Evolutionary conservation across 225 moss, liverwort and hornwort species (phyloP).

Genomic region (Climacium dendroides): DNA sequence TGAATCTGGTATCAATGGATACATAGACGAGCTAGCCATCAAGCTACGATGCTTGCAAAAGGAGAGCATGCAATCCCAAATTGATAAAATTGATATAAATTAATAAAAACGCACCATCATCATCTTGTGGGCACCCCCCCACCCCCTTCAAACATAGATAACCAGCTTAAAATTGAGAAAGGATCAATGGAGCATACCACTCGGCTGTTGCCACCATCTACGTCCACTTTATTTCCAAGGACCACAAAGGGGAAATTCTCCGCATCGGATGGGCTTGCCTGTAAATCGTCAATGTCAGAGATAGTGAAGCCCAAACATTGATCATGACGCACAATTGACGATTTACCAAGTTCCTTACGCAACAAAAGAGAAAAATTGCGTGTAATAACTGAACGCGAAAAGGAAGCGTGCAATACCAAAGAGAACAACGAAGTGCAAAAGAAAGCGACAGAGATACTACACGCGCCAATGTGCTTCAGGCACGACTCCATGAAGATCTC

Average conservation of each 20-base stretch:
- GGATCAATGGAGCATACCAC: constrained; percentile 36
- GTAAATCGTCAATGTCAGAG: not conserved
- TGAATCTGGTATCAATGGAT: not conserved
- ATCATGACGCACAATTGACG: not conserved
- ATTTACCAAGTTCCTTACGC: not conserved
- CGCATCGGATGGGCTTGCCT: constrained; percentile 86
- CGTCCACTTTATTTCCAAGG: constrained; percentile 92
- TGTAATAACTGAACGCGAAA: not conserved
- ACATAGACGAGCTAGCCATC: not conserved
- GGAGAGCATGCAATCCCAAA: not conserved
- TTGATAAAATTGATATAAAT: not conserved
- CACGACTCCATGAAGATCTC: not conserved
- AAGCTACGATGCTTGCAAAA: not conserved
- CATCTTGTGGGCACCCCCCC: not conserved
- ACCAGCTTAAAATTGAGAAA: not conserved
- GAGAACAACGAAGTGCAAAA: not conserved
- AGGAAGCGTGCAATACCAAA: not conserved
- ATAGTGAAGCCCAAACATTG: not conserved
- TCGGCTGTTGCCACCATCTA: constrained; percentile 88
- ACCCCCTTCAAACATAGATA: too few species aligned
- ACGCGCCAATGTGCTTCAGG: not conserved
- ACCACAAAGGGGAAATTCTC: constrained; percentile 95
- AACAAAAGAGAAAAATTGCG: not conserved
- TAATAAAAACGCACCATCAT: not conserved
- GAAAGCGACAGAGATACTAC: not conserved